Evolutionary conservation across 1,284 basidiomycete species (phyloP).

Genomic region (Sparassis latifolia): DNA sequence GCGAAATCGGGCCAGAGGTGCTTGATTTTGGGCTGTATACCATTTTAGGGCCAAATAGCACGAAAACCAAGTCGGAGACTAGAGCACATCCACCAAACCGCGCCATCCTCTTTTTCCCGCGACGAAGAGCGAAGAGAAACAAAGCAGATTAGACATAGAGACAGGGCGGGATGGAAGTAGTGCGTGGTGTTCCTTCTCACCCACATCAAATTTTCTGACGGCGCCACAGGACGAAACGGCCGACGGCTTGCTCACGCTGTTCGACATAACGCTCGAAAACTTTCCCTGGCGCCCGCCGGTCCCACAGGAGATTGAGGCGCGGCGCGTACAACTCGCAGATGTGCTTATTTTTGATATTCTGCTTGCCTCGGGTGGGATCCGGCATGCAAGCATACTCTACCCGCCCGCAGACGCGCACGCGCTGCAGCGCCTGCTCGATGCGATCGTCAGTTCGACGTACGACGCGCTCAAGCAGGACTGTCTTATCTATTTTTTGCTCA

Average conservation of each 20-base stretch:
- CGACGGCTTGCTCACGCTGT: conserved; percentile 13
- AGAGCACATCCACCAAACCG: no score
- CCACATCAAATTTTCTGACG: no score
- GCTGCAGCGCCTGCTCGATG: conserved; percentile 49
- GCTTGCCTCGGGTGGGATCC: conserved; percentile 56
- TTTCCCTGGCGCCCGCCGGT: conserved; percentile 47
- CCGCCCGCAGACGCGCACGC: conserved; percentile 53
- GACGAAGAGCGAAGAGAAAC: no score
- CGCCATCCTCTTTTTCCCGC: no score
- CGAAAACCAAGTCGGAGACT: no score
- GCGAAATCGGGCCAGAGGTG: no score
- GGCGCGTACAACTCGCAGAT: conserved; percentile 56
- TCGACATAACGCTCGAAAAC: conserved; percentile 35
- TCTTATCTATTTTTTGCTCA: conserved; percentile 69
- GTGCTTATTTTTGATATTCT: conserved; percentile 69
- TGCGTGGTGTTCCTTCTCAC: no score
- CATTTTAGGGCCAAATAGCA: no score
- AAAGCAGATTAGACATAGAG: no score
- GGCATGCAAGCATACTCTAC: conserved; percentile 50
- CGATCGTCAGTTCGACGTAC: conserved; percentile 55
- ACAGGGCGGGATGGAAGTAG: no score
- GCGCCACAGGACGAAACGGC: no score
- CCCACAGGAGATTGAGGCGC: conserved; percentile 48
- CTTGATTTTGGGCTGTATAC: no score
- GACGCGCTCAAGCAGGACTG: conserved; percentile 74